Evolutionary conservation across 164 flowering plant species (phyloP).

Genomic region (Nymphaea thermarum): DNA sequence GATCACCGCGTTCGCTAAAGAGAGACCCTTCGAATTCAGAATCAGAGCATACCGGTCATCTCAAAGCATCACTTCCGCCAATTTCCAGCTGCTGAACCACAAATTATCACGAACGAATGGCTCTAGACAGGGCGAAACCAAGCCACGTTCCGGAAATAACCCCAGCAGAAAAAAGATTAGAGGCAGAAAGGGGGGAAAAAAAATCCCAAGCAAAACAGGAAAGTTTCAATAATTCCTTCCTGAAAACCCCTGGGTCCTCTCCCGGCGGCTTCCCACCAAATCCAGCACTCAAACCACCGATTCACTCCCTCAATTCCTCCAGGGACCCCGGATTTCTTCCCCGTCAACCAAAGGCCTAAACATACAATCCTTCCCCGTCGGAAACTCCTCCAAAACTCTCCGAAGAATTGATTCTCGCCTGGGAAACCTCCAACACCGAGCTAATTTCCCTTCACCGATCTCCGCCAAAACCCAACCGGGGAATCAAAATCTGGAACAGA

Average conservation of each 20-base stretch:
- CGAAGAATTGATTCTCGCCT: not conserved
- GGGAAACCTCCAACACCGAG: no score
- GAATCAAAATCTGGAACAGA: not conserved
- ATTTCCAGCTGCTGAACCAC: not conserved
- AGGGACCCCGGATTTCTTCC: not conserved
- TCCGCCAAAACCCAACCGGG: not conserved
- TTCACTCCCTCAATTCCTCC: not conserved
- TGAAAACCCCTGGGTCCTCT: not conserved
- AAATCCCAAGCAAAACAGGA: not conserved
- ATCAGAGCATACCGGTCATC: not conserved
- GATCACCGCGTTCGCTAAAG: no score
- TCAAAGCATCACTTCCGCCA: not conserved
- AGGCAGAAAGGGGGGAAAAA: not conserved
- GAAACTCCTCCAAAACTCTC: not conserved
- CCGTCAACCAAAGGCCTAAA: not conserved
- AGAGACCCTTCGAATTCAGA: not conserved
- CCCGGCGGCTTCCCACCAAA: not conserved
- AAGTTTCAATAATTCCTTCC: not conserved
- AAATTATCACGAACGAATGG: no score
- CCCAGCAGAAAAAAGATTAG: not conserved
- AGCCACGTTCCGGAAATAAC: no score
- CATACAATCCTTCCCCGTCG: not conserved
- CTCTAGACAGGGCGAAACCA: no score
- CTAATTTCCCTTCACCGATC: not conserved
- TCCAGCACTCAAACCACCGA: not conserved